Evolutionary conservation across 257 asterid species (phyloP), one percentile per base, ranked within the genome.

Genomic region (Nemophila menziesii): DNA sequence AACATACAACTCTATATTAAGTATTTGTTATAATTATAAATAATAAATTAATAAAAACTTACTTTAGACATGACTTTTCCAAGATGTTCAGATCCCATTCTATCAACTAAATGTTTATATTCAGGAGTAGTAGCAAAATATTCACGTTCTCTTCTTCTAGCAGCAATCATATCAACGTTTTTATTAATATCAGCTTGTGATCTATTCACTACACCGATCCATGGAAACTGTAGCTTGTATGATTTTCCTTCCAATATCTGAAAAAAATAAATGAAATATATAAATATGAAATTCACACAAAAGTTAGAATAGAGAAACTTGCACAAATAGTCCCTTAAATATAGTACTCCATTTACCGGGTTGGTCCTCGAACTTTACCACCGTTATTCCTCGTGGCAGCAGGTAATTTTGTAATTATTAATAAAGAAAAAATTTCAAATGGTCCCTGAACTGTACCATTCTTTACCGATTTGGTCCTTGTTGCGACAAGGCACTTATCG

Each of bases 181-280:
- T 89, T 89, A 65, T 89, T 89, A 39, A 89, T 89, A 69, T 89
- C 98, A 51, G 74, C 78, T 69, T 89, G 98, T 52, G 95, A 89
- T 41, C 98, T 92, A 59, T 89, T 89, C 43, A 89, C 95, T 34
- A 89, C 96, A 65, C 98, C 98, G 20, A 89, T 85, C 96, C 98
- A 85, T 8, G 93, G 98, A 70, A 74, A 85, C 74, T 85, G 98
- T 63, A 90, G 79, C 72, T 71, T 80, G 50, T 73, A 89, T 19
- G 94, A 61, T 65, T 60, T 74, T 61, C 98, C 96, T 76, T 89
- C 96, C 86, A 89, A 58, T 11, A 89, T 89, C 98, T 89, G 63
- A 50, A 54, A 36, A 63, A 38, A 3, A 1, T 18, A 29, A n/a
- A n/a, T n/a, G n/a, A n/a, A n/a, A n/a, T n/a, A n/a, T n/a, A n/a